A percentile compares a stretch with the other conserved stretches of the same genome.
These are phyloP conservation scores for Cyathus striatus DNA, from an alignment of 768 basidiomycete genomes.

Conservation along the genomic window DNA sequence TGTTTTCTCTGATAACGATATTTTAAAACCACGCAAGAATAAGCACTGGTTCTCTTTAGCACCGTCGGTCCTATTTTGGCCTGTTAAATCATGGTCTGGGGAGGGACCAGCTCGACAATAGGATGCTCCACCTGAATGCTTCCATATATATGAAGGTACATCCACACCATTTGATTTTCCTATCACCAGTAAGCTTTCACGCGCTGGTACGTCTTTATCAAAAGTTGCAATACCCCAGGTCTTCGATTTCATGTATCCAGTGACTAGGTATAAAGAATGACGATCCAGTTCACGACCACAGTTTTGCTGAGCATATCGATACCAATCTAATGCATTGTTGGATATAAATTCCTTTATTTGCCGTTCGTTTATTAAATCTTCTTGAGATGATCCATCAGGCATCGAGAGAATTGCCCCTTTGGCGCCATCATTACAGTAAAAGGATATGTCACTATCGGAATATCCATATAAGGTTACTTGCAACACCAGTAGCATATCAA, in stretches of 20 bases:
- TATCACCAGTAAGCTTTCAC: slow-evolving; percentile 1
- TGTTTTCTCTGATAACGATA: slow-evolving; percentile 3
- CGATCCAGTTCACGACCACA: neutral
- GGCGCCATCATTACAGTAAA: neutral
- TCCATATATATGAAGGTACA: neutral
- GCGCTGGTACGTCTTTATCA: slow-evolving; percentile 1
- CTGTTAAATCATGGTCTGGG: neutral
- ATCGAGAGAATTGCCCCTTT: slow-evolving; percentile 6
- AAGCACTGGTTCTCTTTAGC: slow-evolving; percentile 10
- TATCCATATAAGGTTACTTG: neutral
- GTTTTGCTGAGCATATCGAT: neutral
- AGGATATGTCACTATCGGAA: neutral
- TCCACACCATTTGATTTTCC: neutral
- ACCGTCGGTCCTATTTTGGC: neutral
- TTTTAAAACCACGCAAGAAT: slow-evolving; percentile 10
- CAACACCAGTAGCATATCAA: no score
- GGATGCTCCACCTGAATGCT: neutral
- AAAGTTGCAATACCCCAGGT: slow-evolving; percentile 4
- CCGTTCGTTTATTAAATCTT: slow-evolving; percentile 1
- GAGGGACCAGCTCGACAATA: neutral
- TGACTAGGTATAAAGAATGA: slow-evolving; percentile 5
- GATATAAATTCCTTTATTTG: neutral
- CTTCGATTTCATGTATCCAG: slow-evolving; percentile 5
- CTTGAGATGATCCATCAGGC: slow-evolving; percentile 7
- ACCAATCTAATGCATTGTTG: neutral